Percentiles rank a stretch among this genome's conserved stretches.
Evolutionary conservation across 805 yeast species (phyloP).

Genomic region (Cyberlindnera xylosilytica): DNA sequence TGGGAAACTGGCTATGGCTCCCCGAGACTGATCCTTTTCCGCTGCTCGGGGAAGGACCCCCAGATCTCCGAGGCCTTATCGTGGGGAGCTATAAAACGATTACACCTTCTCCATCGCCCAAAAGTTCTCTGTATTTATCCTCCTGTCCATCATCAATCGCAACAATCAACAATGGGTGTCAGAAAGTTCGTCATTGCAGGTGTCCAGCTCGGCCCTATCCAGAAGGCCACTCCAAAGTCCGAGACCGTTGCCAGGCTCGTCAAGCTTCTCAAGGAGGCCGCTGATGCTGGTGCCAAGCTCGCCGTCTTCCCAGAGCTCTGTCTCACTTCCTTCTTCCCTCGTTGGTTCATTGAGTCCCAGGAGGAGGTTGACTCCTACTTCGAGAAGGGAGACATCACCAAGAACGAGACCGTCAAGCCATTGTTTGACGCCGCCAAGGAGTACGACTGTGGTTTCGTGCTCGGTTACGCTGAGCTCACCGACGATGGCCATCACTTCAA

Average conservation of each 20-base stretch:
- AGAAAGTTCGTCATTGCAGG: slow-evolving; percentile 33
- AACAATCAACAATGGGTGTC: slow-evolving; percentile 15
- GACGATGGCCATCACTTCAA: slow-evolving; percentile 36
- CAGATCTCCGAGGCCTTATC: slow-evolving; percentile 9
- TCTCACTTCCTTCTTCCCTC: slow-evolving; percentile 36
- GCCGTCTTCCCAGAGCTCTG: slow-evolving; percentile 38
- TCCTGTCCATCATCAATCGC: no score
- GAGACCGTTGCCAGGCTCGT: slow-evolving; percentile 32
- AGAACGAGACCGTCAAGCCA: slow-evolving; percentile 27
- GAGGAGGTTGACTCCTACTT: slow-evolving; percentile 35
- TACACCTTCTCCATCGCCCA: neutral
- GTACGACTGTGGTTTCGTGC: slow-evolving; percentile 30
- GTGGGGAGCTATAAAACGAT: neutral
- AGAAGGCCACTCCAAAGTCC: slow-evolving; percentile 29
- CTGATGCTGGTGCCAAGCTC: slow-evolving; percentile 30
- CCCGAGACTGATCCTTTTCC: no score
- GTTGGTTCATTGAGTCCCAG: slow-evolving; percentile 33
- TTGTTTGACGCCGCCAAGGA: slow-evolving; percentile 32
- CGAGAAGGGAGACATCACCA: slow-evolving; percentile 34
- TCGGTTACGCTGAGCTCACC: slow-evolving; percentile 38
- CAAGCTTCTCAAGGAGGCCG: slow-evolving; percentile 30
- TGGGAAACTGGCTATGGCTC: neutral
- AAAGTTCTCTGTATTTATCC: no score
- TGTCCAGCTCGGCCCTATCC: slow-evolving; percentile 34
- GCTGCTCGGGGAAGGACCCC: neutral